Base-by-base conservation (phyloP, 371 early-diverging fungal species). In the Apophysomyces ossiformis region DNA sequence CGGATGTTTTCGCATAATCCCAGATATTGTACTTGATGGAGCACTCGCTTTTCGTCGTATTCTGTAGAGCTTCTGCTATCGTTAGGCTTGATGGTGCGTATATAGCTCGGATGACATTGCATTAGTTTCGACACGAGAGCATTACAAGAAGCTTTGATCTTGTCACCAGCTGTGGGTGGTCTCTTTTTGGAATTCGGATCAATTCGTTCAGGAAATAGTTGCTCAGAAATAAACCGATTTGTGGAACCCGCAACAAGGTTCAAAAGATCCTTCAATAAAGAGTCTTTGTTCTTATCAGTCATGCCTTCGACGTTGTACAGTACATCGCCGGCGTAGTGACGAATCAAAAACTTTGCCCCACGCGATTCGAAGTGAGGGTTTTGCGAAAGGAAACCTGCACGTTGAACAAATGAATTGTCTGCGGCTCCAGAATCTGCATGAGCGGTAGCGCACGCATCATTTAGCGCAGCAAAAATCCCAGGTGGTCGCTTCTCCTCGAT, bases 51-150 rank as follows among this genome's bases (percentile, higher is more conserved):
- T 59, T 86, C 73, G 74, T 99, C 96, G 76, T 92, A 99, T 68
- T 95, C 96, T 8, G 88, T 85, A 0, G 97, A 89, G 54, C 91
- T 88, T 76, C 96, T 95, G 70, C 89, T 92, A 68, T 93, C 91
- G 74, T 99, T 99, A 41, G 99, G 99, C 75, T 99, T 99, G 80
- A 99, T 99, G 64, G 98, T 98, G 76, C 99, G 92, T 43, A 99
- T 96, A 78, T 99, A 99, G 44, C 96, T 93, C n/a, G 99, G 96
- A 61, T 93, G 92, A 68, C 96, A 94, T 67, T 92, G 90, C 93
- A 95, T 97, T 70, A 99, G 77, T 69, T 95, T 95, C 11, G 86
- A 85, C 7, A 99, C 97, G 7, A 99, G 81, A 7, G 85, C 79
- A 56, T 89, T 84, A 57, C 92, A 85, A 36, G 87, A 89, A 2